A percentile compares a stretch with the other conserved stretches of the same genome.
Evolutionary conservation across 2,329 filamentous ascomycete species (phyloP).

Genomic region (Trichoderma gracile): DNA sequence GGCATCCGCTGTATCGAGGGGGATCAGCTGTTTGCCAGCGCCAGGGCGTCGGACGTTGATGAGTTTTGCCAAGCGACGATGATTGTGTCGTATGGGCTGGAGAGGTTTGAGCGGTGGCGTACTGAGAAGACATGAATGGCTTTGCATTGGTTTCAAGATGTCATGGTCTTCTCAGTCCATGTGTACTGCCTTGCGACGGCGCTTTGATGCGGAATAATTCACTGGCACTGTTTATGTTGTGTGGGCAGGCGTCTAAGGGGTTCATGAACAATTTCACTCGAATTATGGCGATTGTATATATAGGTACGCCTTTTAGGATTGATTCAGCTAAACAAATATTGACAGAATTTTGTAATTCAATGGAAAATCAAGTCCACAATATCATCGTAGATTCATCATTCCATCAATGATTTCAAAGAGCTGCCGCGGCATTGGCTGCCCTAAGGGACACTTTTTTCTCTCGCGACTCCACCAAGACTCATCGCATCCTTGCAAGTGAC

Average conservation of each 20-base stretch:
- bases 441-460: not conserved
- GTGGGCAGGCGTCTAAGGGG: no score
- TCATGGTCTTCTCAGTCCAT: not conserved
- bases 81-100: conserved; percentile 11
- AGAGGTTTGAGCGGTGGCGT: conserved; percentile 14
- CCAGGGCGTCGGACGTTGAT: conserved; percentile 10
- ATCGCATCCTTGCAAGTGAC: conserved; percentile 19
- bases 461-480: conserved; percentile 11
- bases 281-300: no score
- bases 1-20: conserved; percentile 7
- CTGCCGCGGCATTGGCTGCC: not conserved
- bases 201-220: no score
- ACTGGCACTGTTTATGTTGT: not conserved
- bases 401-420: not conserved
- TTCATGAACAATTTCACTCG: no score
- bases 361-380: no score
- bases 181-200: not conserved
- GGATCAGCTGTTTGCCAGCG: conserved; percentile 1
- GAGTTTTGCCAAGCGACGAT: conserved; percentile 18
- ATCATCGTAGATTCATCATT: not conserved
- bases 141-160: not conserved
- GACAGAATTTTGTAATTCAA: no score
- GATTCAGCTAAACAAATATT: no score
- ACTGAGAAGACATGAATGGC: not conserved
- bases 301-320: no score